phyloP scores from a whole-genome alignment of 2,329 filamentous ascomycete genomes.

The Ophiobolus disseminans region DNA sequence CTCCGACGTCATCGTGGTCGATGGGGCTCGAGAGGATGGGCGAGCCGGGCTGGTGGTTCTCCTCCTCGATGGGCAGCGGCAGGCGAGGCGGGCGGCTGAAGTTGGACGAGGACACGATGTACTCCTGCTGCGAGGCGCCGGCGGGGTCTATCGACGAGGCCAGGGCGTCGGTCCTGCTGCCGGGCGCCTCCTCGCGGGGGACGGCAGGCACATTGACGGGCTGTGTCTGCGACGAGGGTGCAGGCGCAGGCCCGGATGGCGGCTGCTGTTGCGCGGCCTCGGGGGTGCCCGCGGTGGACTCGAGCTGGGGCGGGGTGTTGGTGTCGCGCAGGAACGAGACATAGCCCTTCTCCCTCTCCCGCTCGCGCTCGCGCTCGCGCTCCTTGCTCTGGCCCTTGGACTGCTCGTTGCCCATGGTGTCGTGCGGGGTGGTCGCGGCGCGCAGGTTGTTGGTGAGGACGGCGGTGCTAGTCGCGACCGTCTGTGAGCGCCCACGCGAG shows the following conservation, averaged over 20 bases:
- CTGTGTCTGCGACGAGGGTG: conserved; percentile 39
- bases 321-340: conserved; percentile 18
- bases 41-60: conserved; percentile 86
- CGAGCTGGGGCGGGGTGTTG: conserved; percentile 13
- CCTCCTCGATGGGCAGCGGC: conserved; percentile 92
- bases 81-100: conserved; percentile 80
- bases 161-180: conserved; percentile 14
- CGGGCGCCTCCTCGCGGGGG: conserved; percentile 24
- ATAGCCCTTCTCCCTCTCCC: conserved; percentile 15
- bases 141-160: conserved; percentile 37
- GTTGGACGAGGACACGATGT: conserved; percentile 52
- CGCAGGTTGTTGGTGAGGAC: conserved; percentile 38
- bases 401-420: conserved; percentile 51
- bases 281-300: conserved; percentile 10
- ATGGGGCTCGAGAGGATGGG: conserved; percentile 72
- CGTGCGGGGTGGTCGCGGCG: conserved; percentile 29
- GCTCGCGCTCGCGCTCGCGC: too few relatives aligned
- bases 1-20: conserved; percentile 55
- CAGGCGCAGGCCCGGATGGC: conserved; percentile 1
- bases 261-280: conserved; percentile 8
- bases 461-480: conserved; percentile 31
- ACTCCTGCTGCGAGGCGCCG: conserved; percentile 40
- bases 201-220: conserved; percentile 50
- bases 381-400: conserved; percentile 33
- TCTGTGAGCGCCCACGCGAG: conserved; percentile 39